Evolutionary conservation across 2,329 filamentous ascomycete genomes (phyloP).

Genomic region (Penicillium sp.): DNA sequence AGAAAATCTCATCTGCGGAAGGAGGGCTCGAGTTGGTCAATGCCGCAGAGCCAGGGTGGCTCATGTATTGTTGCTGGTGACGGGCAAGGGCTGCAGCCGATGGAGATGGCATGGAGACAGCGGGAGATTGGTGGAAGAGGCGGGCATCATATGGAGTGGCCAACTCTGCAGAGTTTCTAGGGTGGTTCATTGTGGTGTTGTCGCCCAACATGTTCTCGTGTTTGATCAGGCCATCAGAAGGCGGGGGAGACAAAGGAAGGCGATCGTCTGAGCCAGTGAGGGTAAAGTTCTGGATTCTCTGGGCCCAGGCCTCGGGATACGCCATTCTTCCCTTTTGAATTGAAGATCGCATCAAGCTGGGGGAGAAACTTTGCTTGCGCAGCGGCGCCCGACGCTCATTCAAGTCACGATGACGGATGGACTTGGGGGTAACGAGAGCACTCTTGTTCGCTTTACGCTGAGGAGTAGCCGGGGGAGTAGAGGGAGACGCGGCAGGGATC

Average conservation of each 20-base stretch:
- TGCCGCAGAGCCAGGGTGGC: constrained; percentile 30
- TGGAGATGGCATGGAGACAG: constrained; percentile 37
- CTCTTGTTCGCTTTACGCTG: constrained; percentile 40
- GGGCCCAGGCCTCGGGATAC: constrained; percentile 53
- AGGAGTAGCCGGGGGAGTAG: constrained; percentile 41
- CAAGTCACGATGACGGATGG: constrained; percentile 42
- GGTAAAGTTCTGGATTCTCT: constrained; percentile 56
- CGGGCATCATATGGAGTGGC: constrained; percentile 34
- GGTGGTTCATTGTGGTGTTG: constrained; percentile 35
- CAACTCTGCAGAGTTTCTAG: constrained; percentile 32
- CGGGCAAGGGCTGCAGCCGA: constrained; percentile 30
- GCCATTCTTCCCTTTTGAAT: constrained; percentile 48
- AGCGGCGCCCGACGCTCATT: constrained; percentile 41
- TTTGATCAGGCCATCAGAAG: constrained; percentile 45
- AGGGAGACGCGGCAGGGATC: constrained; percentile 32
- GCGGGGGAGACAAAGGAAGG: constrained; percentile 48
- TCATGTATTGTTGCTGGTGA: constrained; percentile 37
- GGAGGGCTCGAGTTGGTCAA: constrained; percentile 38
- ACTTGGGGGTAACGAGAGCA: constrained; percentile 41
- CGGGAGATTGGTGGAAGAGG: constrained; percentile 37
- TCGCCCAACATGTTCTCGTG: constrained; percentile 40
- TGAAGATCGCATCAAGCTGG: constrained; percentile 59
- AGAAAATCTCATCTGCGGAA: constrained; percentile 41
- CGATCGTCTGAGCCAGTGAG: constrained; percentile 49
- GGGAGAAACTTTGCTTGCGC: constrained; percentile 48